A percentile compares a stretch with the other conserved stretches of the same genome.
These are phyloP conservation scores for Trypanosoma cruzi DNA, from an alignment of 208 protist species.

Conservation along the genomic window DNA sequence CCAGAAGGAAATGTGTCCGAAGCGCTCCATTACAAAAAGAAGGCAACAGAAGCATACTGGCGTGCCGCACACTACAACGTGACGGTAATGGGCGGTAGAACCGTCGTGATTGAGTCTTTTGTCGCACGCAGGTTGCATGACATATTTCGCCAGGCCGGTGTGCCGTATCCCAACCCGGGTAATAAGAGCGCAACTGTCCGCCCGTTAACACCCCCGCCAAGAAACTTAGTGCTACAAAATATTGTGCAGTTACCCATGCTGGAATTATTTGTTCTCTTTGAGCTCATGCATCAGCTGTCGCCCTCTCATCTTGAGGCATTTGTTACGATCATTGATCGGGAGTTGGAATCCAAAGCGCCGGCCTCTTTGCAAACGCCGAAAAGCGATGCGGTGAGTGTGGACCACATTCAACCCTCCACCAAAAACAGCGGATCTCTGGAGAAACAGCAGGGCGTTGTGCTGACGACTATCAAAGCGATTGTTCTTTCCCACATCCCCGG, in stretches of 20 bases:
- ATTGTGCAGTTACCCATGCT: conserved; percentile 41
- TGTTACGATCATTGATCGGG: conserved; percentile 26
- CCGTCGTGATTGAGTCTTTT: conserved; percentile 50
- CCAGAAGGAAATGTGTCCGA: neutral
- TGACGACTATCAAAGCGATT: neutral
- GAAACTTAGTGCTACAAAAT: conserved; percentile 38
- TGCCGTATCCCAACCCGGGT: conserved; percentile 36
- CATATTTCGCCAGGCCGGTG: conserved; percentile 32
- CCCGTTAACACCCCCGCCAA: conserved; percentile 9
- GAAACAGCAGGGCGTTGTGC: neutral
- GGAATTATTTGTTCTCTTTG: conserved; percentile 49
- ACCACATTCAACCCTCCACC: neutral
- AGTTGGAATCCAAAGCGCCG: neutral
- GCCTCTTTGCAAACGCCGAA: neutral
- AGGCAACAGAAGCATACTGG: conserved; percentile 55
- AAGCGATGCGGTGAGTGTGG: neutral
- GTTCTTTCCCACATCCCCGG: neutral
- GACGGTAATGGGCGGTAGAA: conserved; percentile 47
- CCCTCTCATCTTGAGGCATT: conserved; percentile 24
- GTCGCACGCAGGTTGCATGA: conserved; percentile 48
- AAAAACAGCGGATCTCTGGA: neutral
- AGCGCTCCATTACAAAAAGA: conserved; percentile 2
- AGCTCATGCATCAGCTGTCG: conserved; percentile 43
- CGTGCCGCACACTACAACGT: conserved; percentile 53
- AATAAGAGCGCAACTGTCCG: conserved; percentile 40